Evolutionary conservation across 2,329 filamentous ascomycete species (phyloP).

Genomic region (Diaporthe sp.): DNA sequence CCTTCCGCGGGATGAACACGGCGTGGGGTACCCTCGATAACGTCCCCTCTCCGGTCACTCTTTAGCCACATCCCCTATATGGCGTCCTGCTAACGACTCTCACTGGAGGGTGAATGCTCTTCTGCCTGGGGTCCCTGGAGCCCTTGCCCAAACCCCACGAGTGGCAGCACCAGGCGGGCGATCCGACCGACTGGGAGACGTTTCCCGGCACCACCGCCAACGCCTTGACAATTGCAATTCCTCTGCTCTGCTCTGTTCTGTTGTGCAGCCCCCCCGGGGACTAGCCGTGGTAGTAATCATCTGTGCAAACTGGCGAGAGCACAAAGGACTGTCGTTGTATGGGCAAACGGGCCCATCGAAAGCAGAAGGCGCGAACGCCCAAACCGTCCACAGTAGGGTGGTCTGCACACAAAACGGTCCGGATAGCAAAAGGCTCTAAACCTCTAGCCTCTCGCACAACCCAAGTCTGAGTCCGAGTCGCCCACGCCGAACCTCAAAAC

Average conservation of each 20-base stretch:
- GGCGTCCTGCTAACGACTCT: neutral
- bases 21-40: slow-evolving; percentile 38
- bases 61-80: neutral
- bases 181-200: slow-evolving; percentile 18
- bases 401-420: slow-evolving; percentile 8
- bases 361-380: neutral
- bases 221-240: neutral
- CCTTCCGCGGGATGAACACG: slow-evolving; percentile 8
- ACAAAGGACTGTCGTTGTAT: neutral
- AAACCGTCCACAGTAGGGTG: neutral
- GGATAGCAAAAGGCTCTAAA: neutral
- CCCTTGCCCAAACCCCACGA: slow-evolving; percentile 20
- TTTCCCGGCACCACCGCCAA: neutral
- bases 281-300: neutral
- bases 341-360: neutral
- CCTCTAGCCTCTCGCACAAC: slow-evolving; percentile 20
- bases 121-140: neutral
- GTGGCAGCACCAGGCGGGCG: neutral
- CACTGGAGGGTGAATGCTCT: neutral
- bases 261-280: neutral
- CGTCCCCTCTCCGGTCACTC: neutral
- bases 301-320: neutral
- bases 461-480: slow-evolving; percentile 1
- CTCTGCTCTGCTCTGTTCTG: neutral
- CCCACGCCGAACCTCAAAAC: slow-evolving; percentile 5